Evolutionary conservation across 768 basidiomycete genomes (phyloP).

Genomic region (Auriscalpium vulgare): DNA sequence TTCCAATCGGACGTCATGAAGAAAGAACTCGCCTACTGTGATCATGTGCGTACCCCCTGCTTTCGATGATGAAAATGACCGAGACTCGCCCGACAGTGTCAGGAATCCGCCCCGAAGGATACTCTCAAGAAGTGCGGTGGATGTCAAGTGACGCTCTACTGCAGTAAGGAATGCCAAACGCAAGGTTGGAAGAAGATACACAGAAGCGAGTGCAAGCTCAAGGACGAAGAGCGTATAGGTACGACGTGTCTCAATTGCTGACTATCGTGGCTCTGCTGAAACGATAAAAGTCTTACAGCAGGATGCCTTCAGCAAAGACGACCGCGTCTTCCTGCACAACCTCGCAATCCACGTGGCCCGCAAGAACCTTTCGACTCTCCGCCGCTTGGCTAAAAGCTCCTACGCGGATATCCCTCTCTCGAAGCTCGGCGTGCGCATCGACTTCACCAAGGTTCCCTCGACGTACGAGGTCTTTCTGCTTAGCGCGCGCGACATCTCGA

Average conservation of each 20-base stretch:
- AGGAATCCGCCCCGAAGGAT: slow-evolving; percentile 27
- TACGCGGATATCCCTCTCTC: slow-evolving; percentile 19
- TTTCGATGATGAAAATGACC: too few species aligned
- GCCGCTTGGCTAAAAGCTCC: slow-evolving; percentile 18
- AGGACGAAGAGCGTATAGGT: slow-evolving; percentile 30
- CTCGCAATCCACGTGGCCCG: slow-evolving; percentile 28
- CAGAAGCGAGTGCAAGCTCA: slow-evolving; percentile 29
- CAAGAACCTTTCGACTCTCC: slow-evolving; percentile 21
- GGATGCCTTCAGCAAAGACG: slow-evolving; percentile 25
- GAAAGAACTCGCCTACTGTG: slow-evolving; percentile 26
- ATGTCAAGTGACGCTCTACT: slow-evolving; percentile 30
- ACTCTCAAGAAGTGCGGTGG: slow-evolving; percentile 27
- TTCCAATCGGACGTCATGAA: slow-evolving; percentile 22
- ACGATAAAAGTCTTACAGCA: slow-evolving; percentile 23
- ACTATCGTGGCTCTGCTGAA: not conserved
- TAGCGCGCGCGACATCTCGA: slow-evolving; percentile 3
- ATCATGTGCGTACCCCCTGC: slow-evolving; percentile 17
- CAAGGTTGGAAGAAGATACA: slow-evolving; percentile 31
- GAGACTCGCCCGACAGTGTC: slow-evolving; percentile 20
- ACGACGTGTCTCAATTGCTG: not conserved
- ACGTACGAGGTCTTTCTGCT: slow-evolving; percentile 23
- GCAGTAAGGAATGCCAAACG: slow-evolving; percentile 32
- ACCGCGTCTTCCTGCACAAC: slow-evolving; percentile 28
- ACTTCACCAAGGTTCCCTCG: slow-evolving; percentile 26
- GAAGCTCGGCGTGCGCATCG: slow-evolving; percentile 26